Evolutionary conservation across 2,329 filamentous ascomycete species (phyloP).

Genomic region (Sporothrix brasiliensis): DNA sequence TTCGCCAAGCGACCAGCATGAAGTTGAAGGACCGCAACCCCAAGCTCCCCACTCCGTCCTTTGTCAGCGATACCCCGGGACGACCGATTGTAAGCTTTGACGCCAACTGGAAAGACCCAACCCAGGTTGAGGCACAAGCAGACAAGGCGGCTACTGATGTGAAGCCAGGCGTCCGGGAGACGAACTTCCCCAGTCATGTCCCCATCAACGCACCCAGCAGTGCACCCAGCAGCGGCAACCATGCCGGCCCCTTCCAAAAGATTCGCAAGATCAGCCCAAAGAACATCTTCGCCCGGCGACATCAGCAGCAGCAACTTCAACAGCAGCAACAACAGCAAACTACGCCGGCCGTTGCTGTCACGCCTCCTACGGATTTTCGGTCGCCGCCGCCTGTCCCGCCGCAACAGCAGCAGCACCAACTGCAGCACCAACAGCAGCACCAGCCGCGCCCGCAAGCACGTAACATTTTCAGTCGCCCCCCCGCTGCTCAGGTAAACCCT

Average conservation of each 20-base stretch:
- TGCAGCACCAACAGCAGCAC: constrained; percentile 20
- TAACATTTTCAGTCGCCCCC: constrained; percentile 38
- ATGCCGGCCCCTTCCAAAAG: constrained; percentile 13
- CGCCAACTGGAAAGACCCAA: constrained; percentile 72
- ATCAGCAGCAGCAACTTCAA: constrained; percentile 32
- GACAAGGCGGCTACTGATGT: constrained; percentile 68
- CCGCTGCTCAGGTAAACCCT: constrained; percentile 53
- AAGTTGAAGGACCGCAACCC: constrained; percentile 81
- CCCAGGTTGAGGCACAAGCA: constrained; percentile 15
- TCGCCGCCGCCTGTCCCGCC: constrained; percentile 42
- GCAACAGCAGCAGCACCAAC: constrained; percentile 36
- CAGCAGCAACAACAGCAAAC: constrained; percentile 17
- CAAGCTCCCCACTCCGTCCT: constrained; percentile 83
- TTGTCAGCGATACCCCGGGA: constrained; percentile 86
- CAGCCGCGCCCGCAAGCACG: constrained; percentile 45
- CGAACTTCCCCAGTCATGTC: constrained; percentile 27
- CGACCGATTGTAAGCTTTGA: constrained; percentile 98
- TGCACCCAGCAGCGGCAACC: constrained; percentile 27
- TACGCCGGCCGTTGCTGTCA: constrained; percentile 57
- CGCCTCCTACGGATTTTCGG: constrained; percentile 55
- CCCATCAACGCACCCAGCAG: neutral
- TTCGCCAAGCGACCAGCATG: constrained; percentile 88
- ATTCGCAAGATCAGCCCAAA: constrained; percentile 29
- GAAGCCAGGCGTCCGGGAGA: constrained; percentile 58
- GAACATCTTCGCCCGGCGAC: constrained; percentile 39